Evolutionary conservation across 2,329 filamentous ascomycete genomes (phyloP).

Genomic region (Pseudogymnoascus sp.): DNA sequence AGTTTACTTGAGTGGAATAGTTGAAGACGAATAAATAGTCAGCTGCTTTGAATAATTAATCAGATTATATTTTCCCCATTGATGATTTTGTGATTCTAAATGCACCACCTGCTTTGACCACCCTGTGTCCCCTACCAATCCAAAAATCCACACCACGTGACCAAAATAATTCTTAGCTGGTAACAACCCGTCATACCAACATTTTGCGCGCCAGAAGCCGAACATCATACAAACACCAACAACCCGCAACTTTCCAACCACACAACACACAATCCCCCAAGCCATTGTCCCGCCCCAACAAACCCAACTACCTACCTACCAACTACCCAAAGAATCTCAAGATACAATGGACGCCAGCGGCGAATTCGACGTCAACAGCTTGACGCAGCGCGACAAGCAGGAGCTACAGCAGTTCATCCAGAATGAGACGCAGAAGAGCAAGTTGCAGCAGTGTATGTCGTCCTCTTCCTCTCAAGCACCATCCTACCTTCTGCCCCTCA

Average conservation of each 20-base stretch:
- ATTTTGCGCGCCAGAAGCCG: background rate
- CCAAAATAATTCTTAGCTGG: background rate
- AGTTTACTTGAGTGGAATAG: background rate
- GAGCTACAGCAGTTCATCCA: constrained; percentile 80
- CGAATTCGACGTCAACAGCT: constrained; percentile 57
- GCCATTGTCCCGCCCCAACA: constrained; percentile 7
- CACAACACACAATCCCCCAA: background rate
- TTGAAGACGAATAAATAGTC: background rate
- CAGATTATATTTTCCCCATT: background rate
- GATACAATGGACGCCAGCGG: constrained; percentile 10
- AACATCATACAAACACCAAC: background rate
- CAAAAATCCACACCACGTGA: background rate
- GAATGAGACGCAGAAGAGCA: constrained; percentile 79
- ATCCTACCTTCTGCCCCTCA: background rate
- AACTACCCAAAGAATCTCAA: background rate
- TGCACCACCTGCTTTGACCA: background rate
- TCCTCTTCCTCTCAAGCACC: background rate
- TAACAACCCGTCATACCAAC: background rate
- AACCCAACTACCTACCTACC: constrained; percentile 28
- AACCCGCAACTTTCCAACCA: background rate
- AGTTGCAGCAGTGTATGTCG: constrained; percentile 42
- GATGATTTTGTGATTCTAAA: background rate
- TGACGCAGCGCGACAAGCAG: constrained; percentile 73
- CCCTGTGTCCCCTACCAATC: background rate
- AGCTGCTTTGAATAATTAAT: constrained; percentile 2